Conservation (phyloP, 805 yeast species). For the Priceomyces medius region DNA sequence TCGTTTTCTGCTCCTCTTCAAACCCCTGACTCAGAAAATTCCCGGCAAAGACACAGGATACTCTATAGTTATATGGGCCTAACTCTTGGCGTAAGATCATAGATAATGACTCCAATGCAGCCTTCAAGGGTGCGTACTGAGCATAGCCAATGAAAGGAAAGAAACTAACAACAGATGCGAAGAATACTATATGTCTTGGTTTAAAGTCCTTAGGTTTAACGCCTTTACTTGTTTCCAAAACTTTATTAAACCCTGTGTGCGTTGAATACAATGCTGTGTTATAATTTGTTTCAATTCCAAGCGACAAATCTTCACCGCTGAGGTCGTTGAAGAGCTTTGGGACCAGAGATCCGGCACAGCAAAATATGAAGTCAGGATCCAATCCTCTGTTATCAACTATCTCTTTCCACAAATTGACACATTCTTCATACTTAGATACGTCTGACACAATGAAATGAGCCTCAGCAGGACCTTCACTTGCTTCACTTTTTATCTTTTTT, state of each 20-base stretch:
- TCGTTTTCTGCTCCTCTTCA: constrained; percentile 73
- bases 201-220: constrained; percentile 18
- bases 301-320: constrained; percentile 53
- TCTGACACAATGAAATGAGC: constrained; percentile 58
- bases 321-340: constrained; percentile 78
- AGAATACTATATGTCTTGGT: constrained; percentile 56
- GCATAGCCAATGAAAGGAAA: constrained; percentile 90
- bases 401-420: constrained; percentile 44
- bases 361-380: constrained; percentile 71
- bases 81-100: constrained; percentile 82
- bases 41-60: constrained; percentile 82
- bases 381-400: constrained; percentile 18
- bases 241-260: constrained; percentile 57
- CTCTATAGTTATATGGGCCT: constrained; percentile 60
- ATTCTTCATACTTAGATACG: constrained; percentile 52
- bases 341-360: constrained; percentile 85
- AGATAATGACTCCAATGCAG: constrained; percentile 74
- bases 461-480: constrained; percentile 23
- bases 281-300: constrained; percentile 70
- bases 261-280: constrained; percentile 67
- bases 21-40: constrained; percentile 89
- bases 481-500: constrained; percentile 32
- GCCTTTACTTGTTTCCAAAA: constrained; percentile 15
- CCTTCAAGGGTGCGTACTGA: constrained; percentile 87
- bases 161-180: constrained; percentile 76